phyloP scores from a whole-genome alignment of 208 protist genomes.

The Willaertia magna region DNA sequence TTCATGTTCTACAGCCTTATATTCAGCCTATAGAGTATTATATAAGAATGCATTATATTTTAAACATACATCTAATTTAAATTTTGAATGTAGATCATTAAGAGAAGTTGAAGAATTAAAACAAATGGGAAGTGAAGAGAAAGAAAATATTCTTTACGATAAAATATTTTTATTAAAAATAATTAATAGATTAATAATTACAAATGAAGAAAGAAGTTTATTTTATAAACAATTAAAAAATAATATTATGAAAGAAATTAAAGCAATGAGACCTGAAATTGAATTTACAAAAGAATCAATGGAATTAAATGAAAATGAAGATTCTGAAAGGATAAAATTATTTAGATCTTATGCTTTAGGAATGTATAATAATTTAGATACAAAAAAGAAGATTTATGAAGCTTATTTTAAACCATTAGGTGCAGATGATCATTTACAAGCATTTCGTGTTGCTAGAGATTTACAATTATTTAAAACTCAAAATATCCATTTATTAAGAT shows the following conservation, averaged over 20 bases:
- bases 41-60: not conserved
- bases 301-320: not conserved
- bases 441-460: not conserved
- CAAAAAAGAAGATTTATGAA: not conserved
- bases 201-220: not conserved
- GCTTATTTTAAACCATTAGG: not conserved
- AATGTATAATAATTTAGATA: not conserved
- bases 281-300: not conserved
- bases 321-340: not conserved
- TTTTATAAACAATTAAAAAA: not conserved
- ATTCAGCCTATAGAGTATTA: not conserved
- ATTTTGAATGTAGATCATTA: not conserved
- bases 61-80: not conserved
- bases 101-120: not conserved
- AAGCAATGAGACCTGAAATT: not conserved
- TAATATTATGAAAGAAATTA: not conserved
- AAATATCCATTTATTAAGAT: slow-evolving; percentile 5
- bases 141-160: not conserved
- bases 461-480: not conserved
- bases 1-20: not conserved
- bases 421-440: not conserved
- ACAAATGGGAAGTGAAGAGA: not conserved
- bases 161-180: not conserved
- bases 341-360: not conserved
- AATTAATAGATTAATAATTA: not conserved